Base-by-base conservation (phyloP, 345 rosid genomes). In the Populus tremula region DNA sequence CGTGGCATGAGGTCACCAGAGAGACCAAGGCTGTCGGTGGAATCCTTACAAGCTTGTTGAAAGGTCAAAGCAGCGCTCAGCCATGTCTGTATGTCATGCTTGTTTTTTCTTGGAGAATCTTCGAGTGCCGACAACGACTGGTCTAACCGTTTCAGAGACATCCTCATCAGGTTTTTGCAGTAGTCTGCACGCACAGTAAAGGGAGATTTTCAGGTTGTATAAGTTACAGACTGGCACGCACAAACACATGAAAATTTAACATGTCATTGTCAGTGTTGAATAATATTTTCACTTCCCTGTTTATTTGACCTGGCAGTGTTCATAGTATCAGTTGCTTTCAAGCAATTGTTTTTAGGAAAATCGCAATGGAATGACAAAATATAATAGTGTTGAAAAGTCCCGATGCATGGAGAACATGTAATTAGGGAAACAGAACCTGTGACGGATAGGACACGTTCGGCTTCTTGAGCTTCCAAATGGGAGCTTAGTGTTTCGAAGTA, bases 31-130 rank as follows among this genome's bases (percentile, higher is more conserved):
- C 39, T 71, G 59, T 78, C 80, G 47, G 82, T 61, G 2, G 89
- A 88, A 80, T 89, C 97, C 77, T 89, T 90, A 85, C 98, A 94
- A 23, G 92, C 70, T 83, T 91, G 89, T 73, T 91, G 93, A 84
- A 84, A 86, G 8, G 97, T 88, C 77, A 92, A 21, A 71, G 89
- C 93, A 10, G 98, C 91, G 35, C 94, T 91, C 33, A 94, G 84
- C 94, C 94, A 94, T 41, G 98, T 90, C 77, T 87, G 89, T 47
- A 92, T 53, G 85, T 94, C 89, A 35, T 79, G 70, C 73, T 87
- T 91, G 82, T 81, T 81, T 54, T 82, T 77, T 13, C 18, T 54
- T 18, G 45, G 90, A 75, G 86, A 84, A 23, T 72, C 73, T 65
- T 73, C 69, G 7, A 91, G 82, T 53, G 91, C 93, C 67, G 77